These are phyloP conservation scores for Wickerhamiella australiensis DNA, from an alignment of 805 yeast genomes.

Conservation along the genomic window DNA sequence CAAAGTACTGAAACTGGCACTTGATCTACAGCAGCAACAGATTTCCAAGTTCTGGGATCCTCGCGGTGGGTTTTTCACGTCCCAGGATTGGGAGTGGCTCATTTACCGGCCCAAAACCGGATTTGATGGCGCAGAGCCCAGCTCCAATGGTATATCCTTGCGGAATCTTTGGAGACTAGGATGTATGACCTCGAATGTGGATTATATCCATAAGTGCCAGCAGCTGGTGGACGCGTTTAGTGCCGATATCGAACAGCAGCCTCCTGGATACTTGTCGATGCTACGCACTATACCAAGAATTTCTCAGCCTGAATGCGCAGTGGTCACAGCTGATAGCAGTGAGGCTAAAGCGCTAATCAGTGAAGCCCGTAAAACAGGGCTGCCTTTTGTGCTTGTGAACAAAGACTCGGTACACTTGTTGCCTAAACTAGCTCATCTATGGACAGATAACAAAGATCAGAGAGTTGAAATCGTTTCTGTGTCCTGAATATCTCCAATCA, in stretches of 20 bases:
- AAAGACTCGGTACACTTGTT: conserved; percentile 3
- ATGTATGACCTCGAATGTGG: conserved; percentile 15
- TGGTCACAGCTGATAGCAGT: conserved; percentile 1
- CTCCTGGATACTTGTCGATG: conserved; percentile 14
- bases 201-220: conserved; percentile 10
- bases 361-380: neutral
- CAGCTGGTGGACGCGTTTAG: conserved; percentile 15
- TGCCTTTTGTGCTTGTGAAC: conserved; percentile 4
- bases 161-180: conserved; percentile 26
- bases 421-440: neutral
- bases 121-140: conserved; percentile 31
- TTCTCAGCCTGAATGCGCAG: neutral
- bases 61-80: conserved; percentile 27
- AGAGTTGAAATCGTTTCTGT: neutral
- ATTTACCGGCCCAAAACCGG: conserved; percentile 29
- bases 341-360: conserved; percentile 1
- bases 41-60: conserved; percentile 27
- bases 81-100: conserved; percentile 21
- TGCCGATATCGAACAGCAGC: conserved; percentile 18
- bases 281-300: neutral
- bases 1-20: conserved; percentile 26
- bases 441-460: neutral
- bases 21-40: conserved; percentile 27
- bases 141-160: conserved; percentile 29
- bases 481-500: too few species aligned